Conservation (phyloP, 2,329 filamentous ascomycete species). For the Hypoxylon sp. region DNA sequence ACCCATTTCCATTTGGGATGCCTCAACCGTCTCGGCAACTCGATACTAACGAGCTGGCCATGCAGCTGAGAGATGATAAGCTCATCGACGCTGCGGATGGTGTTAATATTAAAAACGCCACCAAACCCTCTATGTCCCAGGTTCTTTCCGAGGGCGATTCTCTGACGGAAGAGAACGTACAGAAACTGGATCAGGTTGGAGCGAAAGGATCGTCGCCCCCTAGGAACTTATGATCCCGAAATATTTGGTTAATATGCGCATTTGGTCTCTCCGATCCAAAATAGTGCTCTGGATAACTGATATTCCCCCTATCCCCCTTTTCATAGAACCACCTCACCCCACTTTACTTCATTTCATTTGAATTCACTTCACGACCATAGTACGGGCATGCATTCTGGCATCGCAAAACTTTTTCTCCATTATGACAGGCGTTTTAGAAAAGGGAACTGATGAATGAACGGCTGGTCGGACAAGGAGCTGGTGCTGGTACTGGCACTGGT, state of each 20-base stretch:
- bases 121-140: slow-evolving; percentile 21
- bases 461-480: slow-evolving; percentile 5
- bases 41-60: slow-evolving; percentile 49
- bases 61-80: slow-evolving; percentile 57
- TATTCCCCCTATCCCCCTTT: no score
- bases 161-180: slow-evolving; percentile 64
- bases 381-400: no score
- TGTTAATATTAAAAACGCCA: slow-evolving; percentile 34
- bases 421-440: no score
- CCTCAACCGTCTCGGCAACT: slow-evolving; percentile 45
- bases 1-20: slow-evolving; percentile 53
- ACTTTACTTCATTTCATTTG: neutral
- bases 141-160: slow-evolving; percentile 53
- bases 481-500: slow-evolving; percentile 2
- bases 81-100: slow-evolving; percentile 57
- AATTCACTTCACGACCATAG: neutral
- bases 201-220: slow-evolving; percentile 17
- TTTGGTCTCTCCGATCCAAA: no score
- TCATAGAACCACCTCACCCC: no score
- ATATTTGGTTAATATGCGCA: no score
- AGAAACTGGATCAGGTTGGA: slow-evolving; percentile 51
- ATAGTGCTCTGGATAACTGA: no score
- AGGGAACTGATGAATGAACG: no score
- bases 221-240: slow-evolving; percentile 14
- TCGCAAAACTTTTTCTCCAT: no score